Evolutionary conservation across 768 basidiomycete genomes (phyloP).

Genomic region (Daedaleopsis sinensis): DNA sequence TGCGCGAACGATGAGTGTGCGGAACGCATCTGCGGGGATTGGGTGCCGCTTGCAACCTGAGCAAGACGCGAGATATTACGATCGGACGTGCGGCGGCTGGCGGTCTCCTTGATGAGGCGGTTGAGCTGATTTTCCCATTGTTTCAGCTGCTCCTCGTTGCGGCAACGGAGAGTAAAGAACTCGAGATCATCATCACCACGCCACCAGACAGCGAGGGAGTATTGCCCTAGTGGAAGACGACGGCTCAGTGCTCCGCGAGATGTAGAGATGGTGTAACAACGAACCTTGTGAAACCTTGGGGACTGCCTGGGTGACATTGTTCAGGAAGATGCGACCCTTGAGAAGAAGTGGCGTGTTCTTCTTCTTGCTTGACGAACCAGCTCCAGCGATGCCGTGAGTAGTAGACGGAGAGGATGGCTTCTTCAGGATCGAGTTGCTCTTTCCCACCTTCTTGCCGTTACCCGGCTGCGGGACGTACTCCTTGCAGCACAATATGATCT

Average conservation of each 20-base stretch:
- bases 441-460: slow-evolving; percentile 69
- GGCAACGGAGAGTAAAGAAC: slow-evolving; percentile 92
- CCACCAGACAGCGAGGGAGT: slow-evolving; percentile 92
- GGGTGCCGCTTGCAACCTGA: slow-evolving; percentile 49
- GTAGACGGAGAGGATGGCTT: slow-evolving; percentile 64
- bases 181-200: slow-evolving; percentile 92
- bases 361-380: slow-evolving; percentile 62
- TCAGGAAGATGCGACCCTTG: slow-evolving; percentile 96
- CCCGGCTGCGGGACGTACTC: slow-evolving; percentile 68
- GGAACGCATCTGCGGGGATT: slow-evolving; percentile 36
- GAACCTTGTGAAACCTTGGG: slow-evolving; percentile 65
- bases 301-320: slow-evolving; percentile 88
- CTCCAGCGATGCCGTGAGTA: slow-evolving; percentile 48
- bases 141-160: slow-evolving; percentile 87
- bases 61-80: slow-evolving; percentile 58
- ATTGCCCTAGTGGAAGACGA: slow-evolving; percentile 45
- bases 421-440: slow-evolving; percentile 89
- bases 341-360: slow-evolving; percentile 82
- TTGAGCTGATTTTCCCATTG: slow-evolving; percentile 93
- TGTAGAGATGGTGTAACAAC: slow-evolving; percentile 33
- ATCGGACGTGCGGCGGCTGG: slow-evolving; percentile 70
- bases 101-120: slow-evolving; percentile 79
- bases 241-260: slow-evolving; percentile 1
- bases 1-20: slow-evolving; percentile 25
- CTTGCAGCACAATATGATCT: slow-evolving; percentile 98